phyloP scores from a whole-genome alignment of 352 stramenopile genomes.

The Phytophthora palmivora region DNA sequence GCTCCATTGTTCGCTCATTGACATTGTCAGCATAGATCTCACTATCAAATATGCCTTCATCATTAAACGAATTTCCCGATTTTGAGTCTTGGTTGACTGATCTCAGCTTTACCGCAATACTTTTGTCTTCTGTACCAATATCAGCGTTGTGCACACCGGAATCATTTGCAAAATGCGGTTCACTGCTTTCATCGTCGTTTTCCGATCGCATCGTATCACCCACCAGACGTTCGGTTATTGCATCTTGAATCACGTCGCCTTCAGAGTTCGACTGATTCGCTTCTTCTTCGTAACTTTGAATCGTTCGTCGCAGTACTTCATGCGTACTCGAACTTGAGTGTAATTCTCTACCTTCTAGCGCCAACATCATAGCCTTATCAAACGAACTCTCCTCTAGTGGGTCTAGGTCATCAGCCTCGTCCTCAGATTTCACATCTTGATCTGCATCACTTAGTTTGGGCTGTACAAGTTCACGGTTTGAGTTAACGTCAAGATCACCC shows the following conservation, averaged over 20 bases:
- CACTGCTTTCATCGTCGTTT: constrained; percentile 4
- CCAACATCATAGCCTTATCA: constrained; percentile 22
- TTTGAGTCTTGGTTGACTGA: constrained; percentile 1
- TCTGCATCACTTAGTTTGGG: constrained; percentile 9
- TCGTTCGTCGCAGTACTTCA: not conserved
- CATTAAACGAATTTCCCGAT: constrained; percentile 11
- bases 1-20: not conserved
- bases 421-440: constrained; percentile 10
- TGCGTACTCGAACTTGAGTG: constrained; percentile 1
- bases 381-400: constrained; percentile 29
- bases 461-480: not conserved
- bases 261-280: constrained; percentile 15
- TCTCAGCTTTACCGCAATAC: not conserved
- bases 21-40: constrained; percentile 1
- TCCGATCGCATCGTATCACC: constrained; percentile 23
- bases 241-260: constrained; percentile 5
- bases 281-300: constrained; percentile 6
- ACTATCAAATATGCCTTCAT: constrained; percentile 6
- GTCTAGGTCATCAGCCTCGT: constrained; percentile 14
- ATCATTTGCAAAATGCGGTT: not conserved
- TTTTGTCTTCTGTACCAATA: not conserved
- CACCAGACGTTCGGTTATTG: constrained; percentile 12
- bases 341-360: constrained; percentile 19
- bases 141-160: not conserved
- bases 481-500: not conserved